Evolutionary conservation across 2,329 filamentous ascomycete genomes (phyloP).

Genomic region (Aspergillus sp.): DNA sequence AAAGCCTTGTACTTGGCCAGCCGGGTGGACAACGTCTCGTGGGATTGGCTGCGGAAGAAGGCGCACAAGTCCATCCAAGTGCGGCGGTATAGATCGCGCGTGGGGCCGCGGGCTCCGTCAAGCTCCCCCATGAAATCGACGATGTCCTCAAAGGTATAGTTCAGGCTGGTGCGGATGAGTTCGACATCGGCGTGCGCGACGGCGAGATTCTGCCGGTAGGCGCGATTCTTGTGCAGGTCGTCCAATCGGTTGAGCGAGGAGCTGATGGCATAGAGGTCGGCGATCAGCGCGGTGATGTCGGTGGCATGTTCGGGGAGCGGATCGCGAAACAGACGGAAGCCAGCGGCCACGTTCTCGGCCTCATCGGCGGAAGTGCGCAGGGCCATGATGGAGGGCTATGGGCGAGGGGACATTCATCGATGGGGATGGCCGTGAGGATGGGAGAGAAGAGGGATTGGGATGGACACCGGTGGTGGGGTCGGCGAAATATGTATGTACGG

Average conservation of each 20-base stretch:
- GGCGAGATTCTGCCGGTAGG: conserved; percentile 37
- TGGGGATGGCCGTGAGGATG: not conserved
- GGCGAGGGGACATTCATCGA: not conserved
- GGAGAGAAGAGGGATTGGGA: not conserved
- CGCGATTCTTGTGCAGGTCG: conserved; percentile 40
- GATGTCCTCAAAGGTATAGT: conserved; percentile 53
- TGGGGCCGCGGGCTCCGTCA: conserved; percentile 26
- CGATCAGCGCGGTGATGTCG: conserved; percentile 54
- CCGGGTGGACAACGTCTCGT: conserved; percentile 47
- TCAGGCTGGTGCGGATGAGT: conserved; percentile 49
- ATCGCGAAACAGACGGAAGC: conserved; percentile 50
- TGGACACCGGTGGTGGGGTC: not conserved
- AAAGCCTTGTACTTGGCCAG: conserved; percentile 53
- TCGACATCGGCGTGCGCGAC: conserved; percentile 49
- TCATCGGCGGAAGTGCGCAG: conserved; percentile 46
- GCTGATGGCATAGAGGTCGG: conserved; percentile 56
- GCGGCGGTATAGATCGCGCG: conserved; percentile 42
- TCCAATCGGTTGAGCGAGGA: conserved; percentile 50
- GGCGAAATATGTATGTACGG: not conserved
- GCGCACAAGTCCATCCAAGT: conserved; percentile 53
- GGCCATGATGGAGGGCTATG: conserved; percentile 32
- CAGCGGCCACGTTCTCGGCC: conserved; percentile 54
- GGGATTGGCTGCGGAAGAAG: conserved; percentile 48
- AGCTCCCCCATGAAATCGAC: conserved; percentile 45
- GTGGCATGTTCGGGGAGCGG: conserved; percentile 51